Base-by-base conservation (phyloP, 148 eudicot genomes). In the Diospyros kaki region DNA sequence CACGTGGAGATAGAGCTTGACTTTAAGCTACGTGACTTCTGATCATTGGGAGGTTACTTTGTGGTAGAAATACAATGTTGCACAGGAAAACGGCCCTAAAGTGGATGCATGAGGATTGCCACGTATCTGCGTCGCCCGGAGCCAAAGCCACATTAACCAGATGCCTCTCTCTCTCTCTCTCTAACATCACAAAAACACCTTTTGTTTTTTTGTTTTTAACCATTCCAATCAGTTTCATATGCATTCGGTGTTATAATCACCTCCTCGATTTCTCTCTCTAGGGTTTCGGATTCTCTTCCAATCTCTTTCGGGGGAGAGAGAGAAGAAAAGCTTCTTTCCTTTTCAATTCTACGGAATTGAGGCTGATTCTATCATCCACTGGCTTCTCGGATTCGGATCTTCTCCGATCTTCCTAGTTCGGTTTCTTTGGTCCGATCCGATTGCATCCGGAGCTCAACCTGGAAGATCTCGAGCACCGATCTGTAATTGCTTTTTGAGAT, bases 251-350 rank as follows among this genome's bases (percentile, higher is more conserved):
- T 67, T 18, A 17, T 41, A 60, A 42, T 39, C 15, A 64, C 63
- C 15, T 68, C 71, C 17, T 42, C 2, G 45, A 66, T 77, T 48
- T 69, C 79, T 73, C 79, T 76, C 75, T 83, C 86, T 83, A 83
- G 86, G 84, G 81, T 78, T 85, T 74, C 82, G 45, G 73, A 63
- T 67, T 75, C 74, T 12, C 43, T 54, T 66, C 60, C 54, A 55
- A 28, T 62, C 48, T 68, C 39, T 59, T 72, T 46, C 17, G 12
- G 63, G 75, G 63, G 51, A 69, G 71, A 64, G 64, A 8, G 41
- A 60, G 53, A 28, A 8, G 40, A 40, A 61, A 44, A 44, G 28
- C 58, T 40, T 38, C 38, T 61, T 15, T 71, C 42, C 58, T 58
- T 28, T 41, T 73, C 9, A 52, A 53, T 42, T 56, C 59, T 73